Evolutionary conservation across 2,329 filamentous ascomycete species (phyloP).

Genomic region (Tolypocladium sp.): DNA sequence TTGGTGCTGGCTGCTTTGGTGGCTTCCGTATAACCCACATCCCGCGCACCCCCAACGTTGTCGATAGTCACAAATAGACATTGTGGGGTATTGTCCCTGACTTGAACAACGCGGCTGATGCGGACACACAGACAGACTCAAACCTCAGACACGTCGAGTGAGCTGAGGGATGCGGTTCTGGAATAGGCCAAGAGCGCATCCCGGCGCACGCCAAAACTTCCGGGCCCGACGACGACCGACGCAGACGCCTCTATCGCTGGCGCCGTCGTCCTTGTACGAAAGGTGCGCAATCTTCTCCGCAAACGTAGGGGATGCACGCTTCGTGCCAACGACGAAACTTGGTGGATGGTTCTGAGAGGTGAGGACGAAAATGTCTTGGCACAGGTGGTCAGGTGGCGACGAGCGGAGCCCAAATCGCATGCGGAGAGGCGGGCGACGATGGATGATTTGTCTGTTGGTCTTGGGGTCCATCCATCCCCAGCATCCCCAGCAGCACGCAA

Average conservation of each 20-base stretch:
- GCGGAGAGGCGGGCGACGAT: not conserved
- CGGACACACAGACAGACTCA: not conserved
- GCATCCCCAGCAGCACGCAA: not conserved
- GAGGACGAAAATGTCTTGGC: not conserved
- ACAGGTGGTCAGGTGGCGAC: not conserved
- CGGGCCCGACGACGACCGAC: not conserved
- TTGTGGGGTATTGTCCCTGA: not conserved
- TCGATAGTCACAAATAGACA: not conserved
- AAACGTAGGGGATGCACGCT: not conserved
- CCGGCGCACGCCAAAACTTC: not conserved
- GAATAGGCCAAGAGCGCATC: not conserved
- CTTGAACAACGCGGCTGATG: not conserved
- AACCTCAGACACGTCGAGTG: not conserved
- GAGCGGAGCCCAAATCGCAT: not conserved
- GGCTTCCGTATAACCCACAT: not conserved
- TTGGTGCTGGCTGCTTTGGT: not conserved
- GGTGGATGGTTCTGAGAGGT: not conserved
- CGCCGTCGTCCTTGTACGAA: not conserved
- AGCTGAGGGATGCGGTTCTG: too few relatives aligned
- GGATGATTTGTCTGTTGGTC: not conserved
- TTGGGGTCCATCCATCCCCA: not conserved
- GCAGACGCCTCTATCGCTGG: not conserved
- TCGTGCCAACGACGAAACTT: not conserved
- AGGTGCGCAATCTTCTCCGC: not conserved
- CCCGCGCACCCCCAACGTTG: not conserved